These are phyloP conservation scores for Brassica juncea DNA, from an alignment of 345 rosid species.

Conservation along the genomic window DNA sequence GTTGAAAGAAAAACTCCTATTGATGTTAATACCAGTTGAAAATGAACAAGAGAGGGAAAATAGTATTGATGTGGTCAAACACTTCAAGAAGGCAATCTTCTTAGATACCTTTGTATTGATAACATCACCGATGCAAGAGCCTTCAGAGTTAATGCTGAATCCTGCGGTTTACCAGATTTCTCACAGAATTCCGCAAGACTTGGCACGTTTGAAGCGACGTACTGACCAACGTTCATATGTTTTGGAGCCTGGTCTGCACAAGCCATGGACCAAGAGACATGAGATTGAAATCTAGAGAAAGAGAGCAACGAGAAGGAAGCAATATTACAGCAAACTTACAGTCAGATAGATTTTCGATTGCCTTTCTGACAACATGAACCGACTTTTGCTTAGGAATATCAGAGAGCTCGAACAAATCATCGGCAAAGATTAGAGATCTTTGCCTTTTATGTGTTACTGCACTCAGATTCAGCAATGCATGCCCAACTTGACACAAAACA, in stretches of 20 bases:
- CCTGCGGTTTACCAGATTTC: conserved; percentile 51
- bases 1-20: conserved; percentile 12
- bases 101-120: conserved; percentile 32
- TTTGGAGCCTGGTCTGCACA: conserved; percentile 71
- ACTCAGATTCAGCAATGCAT: conserved; percentile 66
- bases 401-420: conserved; percentile 85
- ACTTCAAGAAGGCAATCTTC: conserved; percentile 40
- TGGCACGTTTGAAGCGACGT: conserved; percentile 67
- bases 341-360: conserved; percentile 72
- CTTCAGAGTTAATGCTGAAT: conserved; percentile 54
- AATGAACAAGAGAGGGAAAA: conserved; percentile 6
- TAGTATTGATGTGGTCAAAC: conserved; percentile 1
- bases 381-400: conserved; percentile 75
- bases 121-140: conserved; percentile 81
- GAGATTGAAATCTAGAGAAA: conserved; percentile 12
- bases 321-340: conserved; percentile 56
- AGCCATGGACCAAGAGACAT: conserved; percentile 21
- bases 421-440: conserved; percentile 69
- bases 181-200: conserved; percentile 63
- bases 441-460: conserved; percentile 58
- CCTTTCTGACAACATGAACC: conserved; percentile 66
- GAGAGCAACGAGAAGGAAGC: background rate
- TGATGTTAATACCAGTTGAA: background rate
- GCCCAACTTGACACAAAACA: conserved; percentile 69
- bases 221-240: conserved; percentile 62